These are phyloP conservation scores for Murraya paniculata DNA, from an alignment of 345 rosid genomes.

Conservation along the genomic window DNA sequence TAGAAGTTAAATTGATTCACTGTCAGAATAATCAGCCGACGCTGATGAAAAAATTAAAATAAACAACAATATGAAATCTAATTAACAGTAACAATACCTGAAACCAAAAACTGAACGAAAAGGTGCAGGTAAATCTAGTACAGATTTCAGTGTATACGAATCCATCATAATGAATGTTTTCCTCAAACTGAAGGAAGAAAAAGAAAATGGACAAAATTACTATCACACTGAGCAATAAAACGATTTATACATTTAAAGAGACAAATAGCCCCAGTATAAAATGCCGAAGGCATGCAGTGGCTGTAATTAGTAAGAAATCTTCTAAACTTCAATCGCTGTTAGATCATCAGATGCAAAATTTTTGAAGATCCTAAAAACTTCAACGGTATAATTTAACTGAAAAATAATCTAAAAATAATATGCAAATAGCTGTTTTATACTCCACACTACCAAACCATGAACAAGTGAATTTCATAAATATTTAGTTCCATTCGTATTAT, in stretches of 20 bases:
- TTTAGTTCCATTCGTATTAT: too few species aligned
- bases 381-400: not conserved
- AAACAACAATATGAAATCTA: not conserved
- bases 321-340: not conserved
- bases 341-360: not conserved
- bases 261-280: not conserved
- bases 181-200: slow-evolving; percentile 18
- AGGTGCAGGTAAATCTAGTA: slow-evolving; percentile 62
- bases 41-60: not conserved
- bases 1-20: not conserved
- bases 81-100: slow-evolving; percentile 42
- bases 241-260: not conserved
- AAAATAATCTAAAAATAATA: not conserved
- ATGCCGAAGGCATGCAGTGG: not conserved
- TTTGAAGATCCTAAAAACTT: not conserved
- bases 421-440: not conserved
- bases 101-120: slow-evolving; percentile 72
- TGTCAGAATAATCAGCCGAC: slow-evolving; percentile 2
- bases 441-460: not conserved
- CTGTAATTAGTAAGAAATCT: not conserved
- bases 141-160: slow-evolving; percentile 65
- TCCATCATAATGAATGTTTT: slow-evolving; percentile 46
- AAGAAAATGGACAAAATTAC: not conserved
- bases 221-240: not conserved
- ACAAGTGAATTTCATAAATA: not conserved